phyloP scores from a whole-genome alignment of 306 rosid species.

The Glycine soja region DNA sequence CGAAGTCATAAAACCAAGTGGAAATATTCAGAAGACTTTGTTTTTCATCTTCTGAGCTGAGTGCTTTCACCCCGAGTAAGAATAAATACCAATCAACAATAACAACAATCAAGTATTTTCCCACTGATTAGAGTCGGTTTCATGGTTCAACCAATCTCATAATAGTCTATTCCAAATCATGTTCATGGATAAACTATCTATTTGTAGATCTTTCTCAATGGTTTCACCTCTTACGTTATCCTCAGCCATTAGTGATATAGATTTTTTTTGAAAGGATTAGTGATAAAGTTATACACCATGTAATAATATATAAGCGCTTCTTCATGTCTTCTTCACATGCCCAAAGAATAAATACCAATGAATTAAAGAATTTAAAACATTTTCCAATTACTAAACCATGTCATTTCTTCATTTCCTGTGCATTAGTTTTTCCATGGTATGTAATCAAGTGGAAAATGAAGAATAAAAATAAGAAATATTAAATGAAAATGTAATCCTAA shows the following conservation, averaged over 20 bases:
- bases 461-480: neutral
- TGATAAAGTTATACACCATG: neutral
- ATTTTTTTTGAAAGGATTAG: no score
- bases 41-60: neutral
- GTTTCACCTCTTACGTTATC: neutral
- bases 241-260: neutral
- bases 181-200: neutral
- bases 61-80: neutral
- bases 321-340: neutral
- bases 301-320: neutral
- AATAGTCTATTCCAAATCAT: no score
- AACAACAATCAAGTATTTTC: neutral
- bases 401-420: neutral
- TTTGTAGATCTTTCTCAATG: neutral
- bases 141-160: neutral
- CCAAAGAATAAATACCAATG: no score
- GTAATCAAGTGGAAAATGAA: neutral
- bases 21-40: neutral
- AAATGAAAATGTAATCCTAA: neutral
- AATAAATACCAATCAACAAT: neutral
- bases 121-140: neutral
- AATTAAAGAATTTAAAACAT: no score
- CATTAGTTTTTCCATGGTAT: neutral
- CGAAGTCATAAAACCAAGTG: neutral
- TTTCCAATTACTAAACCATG: no score